phyloP scores from a whole-genome alignment of 2,329 filamentous ascomycete genomes.

The Colletotrichum falcatum region DNA sequence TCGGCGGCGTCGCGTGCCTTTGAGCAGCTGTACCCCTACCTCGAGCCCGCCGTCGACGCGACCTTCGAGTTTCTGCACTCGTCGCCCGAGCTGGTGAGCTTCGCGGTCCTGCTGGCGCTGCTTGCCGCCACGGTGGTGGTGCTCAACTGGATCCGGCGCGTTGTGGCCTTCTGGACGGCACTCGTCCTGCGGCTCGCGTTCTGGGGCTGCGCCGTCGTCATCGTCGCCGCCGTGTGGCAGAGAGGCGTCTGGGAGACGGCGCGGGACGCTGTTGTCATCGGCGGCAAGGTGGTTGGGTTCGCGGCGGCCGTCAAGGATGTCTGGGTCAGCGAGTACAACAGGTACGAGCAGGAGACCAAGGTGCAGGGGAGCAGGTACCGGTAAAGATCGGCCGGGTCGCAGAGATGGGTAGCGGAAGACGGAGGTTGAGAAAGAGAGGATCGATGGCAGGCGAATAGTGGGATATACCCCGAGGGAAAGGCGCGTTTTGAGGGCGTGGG shows the following conservation, averaged over 20 bases:
- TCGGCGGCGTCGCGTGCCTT: slow-evolving; percentile 47
- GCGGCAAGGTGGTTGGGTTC: slow-evolving; percentile 59
- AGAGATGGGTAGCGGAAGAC: slow-evolving; percentile 6
- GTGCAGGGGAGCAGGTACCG: slow-evolving; percentile 42
- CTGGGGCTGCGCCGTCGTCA: slow-evolving; percentile 69
- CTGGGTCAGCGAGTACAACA: slow-evolving; percentile 69
- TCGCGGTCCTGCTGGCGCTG: slow-evolving; percentile 63
- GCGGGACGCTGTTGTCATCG: slow-evolving; percentile 65
- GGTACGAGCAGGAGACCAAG: slow-evolving; percentile 63
- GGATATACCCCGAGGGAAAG: slow-evolving; percentile 23
- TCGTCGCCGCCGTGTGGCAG: slow-evolving; percentile 70
- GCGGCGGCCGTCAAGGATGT: slow-evolving; percentile 62
- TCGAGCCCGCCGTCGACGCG: slow-evolving; percentile 58
- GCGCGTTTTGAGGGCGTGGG: background rate
- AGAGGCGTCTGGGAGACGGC: slow-evolving; percentile 74
- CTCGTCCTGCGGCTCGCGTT: slow-evolving; percentile 72
- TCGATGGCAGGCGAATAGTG: slow-evolving; percentile 1
- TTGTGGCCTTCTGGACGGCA: slow-evolving; percentile 83
- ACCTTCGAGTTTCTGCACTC: slow-evolving; percentile 50
- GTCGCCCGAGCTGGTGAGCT: slow-evolving; percentile 57
- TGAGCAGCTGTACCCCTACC: slow-evolving; percentile 53
- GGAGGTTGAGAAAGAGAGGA: background rate
- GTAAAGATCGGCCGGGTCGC: background rate
- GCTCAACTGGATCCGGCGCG: slow-evolving; percentile 76
- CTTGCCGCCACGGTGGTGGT: slow-evolving; percentile 73